These are phyloP conservation scores for Allium sativum DNA, from an alignment of 106 monocot species.

Conservation along the genomic window DNA sequence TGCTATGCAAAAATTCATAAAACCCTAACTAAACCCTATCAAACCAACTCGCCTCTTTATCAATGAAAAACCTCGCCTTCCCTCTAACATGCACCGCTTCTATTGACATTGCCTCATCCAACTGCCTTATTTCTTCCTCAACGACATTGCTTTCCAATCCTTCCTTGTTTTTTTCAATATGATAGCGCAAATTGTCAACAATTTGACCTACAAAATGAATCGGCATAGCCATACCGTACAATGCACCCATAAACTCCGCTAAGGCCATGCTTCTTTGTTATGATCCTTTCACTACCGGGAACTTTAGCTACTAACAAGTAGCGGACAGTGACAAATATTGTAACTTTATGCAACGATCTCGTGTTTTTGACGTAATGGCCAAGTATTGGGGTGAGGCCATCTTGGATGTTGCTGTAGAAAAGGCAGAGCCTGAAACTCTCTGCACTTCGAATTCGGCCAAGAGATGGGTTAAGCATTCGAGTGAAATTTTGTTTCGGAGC, in stretches of 20 bases:
- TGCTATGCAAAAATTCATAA: slow-evolving; percentile 63
- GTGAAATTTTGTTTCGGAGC: slow-evolving; percentile 31
- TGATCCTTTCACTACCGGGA: slow-evolving; percentile 25
- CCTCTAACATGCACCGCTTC: slow-evolving; percentile 61
- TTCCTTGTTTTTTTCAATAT: slow-evolving; percentile 18
- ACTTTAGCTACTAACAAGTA: slow-evolving; percentile 52
- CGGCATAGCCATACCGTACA: slow-evolving; percentile 59
- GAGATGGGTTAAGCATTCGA: slow-evolving; percentile 26
- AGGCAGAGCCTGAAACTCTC: slow-evolving; percentile 64
- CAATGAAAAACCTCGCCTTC: slow-evolving; percentile 47
- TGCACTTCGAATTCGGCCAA: slow-evolving; percentile 22
- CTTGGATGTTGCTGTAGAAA: slow-evolving; percentile 66
- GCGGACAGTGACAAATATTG: slow-evolving; percentile 41
- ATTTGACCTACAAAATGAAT: slow-evolving; percentile 36
- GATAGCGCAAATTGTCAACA: slow-evolving; percentile 11
- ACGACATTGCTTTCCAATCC: background rate
- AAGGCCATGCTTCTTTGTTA: slow-evolving; percentile 28
- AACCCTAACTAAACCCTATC: slow-evolving; percentile 53
- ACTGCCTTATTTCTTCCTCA: slow-evolving; percentile 23
- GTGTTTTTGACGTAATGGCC: slow-evolving; percentile 50
- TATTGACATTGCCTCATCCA: slow-evolving; percentile 28
- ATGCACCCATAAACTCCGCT: slow-evolving; percentile 43
- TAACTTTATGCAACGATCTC: slow-evolving; percentile 44
- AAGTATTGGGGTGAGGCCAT: slow-evolving; percentile 52
- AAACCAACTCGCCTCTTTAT: slow-evolving; percentile 25